These are phyloP conservation scores for Phytophthora quininea DNA, from an alignment of 352 stramenopile genomes.

Conservation along the genomic window DNA sequence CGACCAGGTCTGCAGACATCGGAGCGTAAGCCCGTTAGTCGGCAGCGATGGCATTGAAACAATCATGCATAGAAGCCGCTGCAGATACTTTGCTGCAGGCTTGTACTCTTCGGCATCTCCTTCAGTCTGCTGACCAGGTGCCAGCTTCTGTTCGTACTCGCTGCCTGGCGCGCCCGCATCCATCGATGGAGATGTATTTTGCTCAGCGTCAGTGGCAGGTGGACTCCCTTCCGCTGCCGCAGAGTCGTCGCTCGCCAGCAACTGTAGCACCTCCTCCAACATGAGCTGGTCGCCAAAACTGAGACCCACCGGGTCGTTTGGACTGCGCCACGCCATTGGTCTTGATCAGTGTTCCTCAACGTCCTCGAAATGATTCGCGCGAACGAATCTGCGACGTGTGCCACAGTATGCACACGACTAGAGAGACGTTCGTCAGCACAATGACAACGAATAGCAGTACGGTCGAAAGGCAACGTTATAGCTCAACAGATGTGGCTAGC, in stretches of 20 bases:
- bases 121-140: not conserved
- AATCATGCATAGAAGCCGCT: not conserved
- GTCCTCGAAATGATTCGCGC: not conserved
- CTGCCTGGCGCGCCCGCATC: not conserved
- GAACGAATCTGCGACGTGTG: not conserved
- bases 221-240: not conserved
- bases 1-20: no score
- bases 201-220: no score
- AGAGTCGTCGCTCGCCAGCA: not conserved
- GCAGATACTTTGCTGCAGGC: not conserved
- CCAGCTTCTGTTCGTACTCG: not conserved
- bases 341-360: not conserved
- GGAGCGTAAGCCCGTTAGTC: no score
- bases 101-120: not conserved
- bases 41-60: no score
- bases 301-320: not conserved
- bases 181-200: no score
- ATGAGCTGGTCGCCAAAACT: not conserved
- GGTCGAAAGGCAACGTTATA: conserved; percentile 1
- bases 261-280: not conserved
- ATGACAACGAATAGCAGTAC: not conserved
- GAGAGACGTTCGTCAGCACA: not conserved
- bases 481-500: conserved; percentile 21
- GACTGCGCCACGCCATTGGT: not conserved
- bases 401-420: not conserved